Percentiles rank a stretch among this genome's conserved stretches.
Evolutionary conservation across 345 rosid species (phyloP).

Genomic region (Litchi chinensis): DNA sequence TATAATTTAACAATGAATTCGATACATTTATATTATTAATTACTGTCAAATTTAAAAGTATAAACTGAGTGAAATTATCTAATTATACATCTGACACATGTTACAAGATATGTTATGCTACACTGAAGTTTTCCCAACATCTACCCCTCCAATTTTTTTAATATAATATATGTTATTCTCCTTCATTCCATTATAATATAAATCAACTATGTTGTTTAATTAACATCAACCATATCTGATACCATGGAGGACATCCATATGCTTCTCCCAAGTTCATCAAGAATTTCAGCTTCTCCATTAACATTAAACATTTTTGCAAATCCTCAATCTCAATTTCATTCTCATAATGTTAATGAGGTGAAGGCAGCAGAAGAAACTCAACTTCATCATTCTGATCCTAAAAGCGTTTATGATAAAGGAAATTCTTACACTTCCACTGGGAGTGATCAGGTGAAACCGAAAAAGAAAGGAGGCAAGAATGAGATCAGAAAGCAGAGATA

Average conservation of each 20-base stretch:
- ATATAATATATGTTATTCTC: not conserved
- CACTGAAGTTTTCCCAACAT: not conserved
- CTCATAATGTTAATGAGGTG: not conserved
- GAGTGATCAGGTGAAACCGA: constrained; percentile 5
- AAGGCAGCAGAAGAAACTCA: not conserved
- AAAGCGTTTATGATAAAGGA: constrained; percentile 1
- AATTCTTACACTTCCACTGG: constrained; percentile 12
- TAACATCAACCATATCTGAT: not conserved
- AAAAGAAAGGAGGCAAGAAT: constrained; percentile 20
- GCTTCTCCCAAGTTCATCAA: constrained; percentile 19
- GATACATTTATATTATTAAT: too few relatives aligned
- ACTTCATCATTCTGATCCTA: not conserved
- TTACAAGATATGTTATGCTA: too few relatives aligned
- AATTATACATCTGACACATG: too few relatives aligned
- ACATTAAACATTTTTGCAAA: constrained; percentile 14
- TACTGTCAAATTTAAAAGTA: too few relatives aligned
- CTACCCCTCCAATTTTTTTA: not conserved
- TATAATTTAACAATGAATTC: too few relatives aligned
- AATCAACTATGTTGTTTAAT: not conserved
- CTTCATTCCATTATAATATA: not conserved
- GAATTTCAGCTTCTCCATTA: constrained; percentile 29
- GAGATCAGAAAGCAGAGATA: constrained; percentile 36
- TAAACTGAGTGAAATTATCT: too few relatives aligned
- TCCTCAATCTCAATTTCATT: constrained; percentile 7
- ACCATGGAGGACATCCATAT: constrained; percentile 28